Conservation (phyloP, 306 rosid genomes). For the Citrullus amarus region DNA sequence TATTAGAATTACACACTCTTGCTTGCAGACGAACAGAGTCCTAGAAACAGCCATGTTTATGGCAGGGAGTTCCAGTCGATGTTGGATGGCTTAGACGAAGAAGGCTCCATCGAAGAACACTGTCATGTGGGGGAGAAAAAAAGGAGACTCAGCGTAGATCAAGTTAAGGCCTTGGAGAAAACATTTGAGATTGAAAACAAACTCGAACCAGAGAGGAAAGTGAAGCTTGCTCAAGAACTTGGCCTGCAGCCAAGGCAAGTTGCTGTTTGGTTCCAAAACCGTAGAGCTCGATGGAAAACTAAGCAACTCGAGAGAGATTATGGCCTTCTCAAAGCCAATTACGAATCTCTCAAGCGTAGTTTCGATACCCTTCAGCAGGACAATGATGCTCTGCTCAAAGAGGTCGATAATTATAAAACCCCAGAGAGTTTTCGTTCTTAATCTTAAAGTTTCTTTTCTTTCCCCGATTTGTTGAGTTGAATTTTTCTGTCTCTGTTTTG, state of each 20-base stretch:
- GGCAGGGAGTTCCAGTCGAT: constrained; percentile 63
- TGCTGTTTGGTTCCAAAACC: constrained; percentile 97
- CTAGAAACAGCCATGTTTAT: constrained; percentile 21
- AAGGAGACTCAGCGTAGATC: constrained; percentile 64
- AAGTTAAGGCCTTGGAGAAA: constrained; percentile 92
- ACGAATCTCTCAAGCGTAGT: constrained; percentile 49
- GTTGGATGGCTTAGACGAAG: constrained; percentile 77
- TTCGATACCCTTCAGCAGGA: constrained; percentile 50
- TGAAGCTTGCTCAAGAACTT: constrained; percentile 80
- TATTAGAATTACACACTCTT: neutral
- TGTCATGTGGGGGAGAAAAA: constrained; percentile 72
- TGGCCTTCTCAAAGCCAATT: constrained; percentile 61
- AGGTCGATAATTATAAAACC: constrained; percentile 24
- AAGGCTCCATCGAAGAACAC: constrained; percentile 46
- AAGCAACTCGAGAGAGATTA: constrained; percentile 90
- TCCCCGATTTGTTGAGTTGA: neutral
- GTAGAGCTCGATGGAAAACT: constrained; percentile 93
- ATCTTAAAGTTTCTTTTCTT: neutral
- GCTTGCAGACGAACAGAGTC: constrained; percentile 20
- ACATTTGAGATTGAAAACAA: constrained; percentile 91
- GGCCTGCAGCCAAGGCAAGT: constrained; percentile 93
- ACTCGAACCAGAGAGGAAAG: constrained; percentile 88
- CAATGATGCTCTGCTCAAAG: constrained; percentile 54
- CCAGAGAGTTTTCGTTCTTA: neutral
- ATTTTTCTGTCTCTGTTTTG: neutral